These are phyloP conservation scores for Trichoderma sp. DNA, from an alignment of 2,329 filamentous ascomycete genomes.

Conservation along the genomic window DNA sequence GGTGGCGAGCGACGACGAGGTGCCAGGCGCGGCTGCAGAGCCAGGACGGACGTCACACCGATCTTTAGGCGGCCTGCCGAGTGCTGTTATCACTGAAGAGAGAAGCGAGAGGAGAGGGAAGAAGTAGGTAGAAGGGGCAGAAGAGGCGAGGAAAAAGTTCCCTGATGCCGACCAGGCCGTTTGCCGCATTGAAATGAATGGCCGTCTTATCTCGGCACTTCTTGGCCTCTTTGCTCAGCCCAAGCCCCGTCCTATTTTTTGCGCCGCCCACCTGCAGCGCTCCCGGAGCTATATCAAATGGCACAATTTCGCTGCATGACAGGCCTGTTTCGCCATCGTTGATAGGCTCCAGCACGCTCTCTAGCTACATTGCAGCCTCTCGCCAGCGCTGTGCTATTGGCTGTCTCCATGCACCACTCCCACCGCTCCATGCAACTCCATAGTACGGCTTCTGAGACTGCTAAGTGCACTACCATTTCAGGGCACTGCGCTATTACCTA, in stretches of 20 bases:
- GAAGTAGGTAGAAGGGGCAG: not conserved
- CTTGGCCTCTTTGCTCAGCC: conserved; percentile 6
- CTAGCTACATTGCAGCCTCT: not conserved
- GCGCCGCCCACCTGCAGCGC: conserved; percentile 11
- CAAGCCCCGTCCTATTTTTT: conserved; percentile 7
- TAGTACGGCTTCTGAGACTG: not conserved
- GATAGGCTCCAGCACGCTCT: not conserved
- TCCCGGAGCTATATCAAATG: conserved; percentile 10
- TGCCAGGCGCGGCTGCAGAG: not conserved
- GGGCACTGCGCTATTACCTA: not conserved
- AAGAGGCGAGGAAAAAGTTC: not conserved
- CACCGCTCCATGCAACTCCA: not conserved
- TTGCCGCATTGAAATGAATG: conserved; percentile 1
- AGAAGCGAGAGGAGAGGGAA: not conserved
- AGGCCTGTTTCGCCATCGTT: not conserved
- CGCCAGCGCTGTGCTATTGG: not conserved
- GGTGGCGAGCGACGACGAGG: not conserved
- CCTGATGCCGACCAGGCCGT: not conserved
- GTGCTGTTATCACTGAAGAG: not conserved
- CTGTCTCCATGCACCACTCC: not conserved
- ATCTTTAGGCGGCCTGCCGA: conserved; percentile 12
- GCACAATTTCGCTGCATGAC: conserved; percentile 12
- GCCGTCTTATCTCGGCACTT: conserved; percentile 20
- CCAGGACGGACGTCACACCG: conserved; percentile 17
- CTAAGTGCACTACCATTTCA: not conserved